phyloP scores from a whole-genome alignment of 2,329 filamentous ascomycete species.

The Dactylellina parvicollis region DNA sequence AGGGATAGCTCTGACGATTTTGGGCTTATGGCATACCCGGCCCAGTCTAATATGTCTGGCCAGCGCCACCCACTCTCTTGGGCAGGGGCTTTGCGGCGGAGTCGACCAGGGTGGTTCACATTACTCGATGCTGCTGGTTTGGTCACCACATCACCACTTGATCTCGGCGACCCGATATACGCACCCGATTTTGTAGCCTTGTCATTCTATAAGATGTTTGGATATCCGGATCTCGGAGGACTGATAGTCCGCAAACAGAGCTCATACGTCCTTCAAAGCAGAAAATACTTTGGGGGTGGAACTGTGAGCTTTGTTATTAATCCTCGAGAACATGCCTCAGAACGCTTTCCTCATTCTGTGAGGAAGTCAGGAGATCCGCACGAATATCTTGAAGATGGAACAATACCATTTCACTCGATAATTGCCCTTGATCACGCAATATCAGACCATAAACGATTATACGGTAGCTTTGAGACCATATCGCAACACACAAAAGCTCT shows the following conservation, averaged over 20 bases:
- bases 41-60: slow-evolving; percentile 93
- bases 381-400: slow-evolving; percentile 88
- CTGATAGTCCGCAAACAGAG: slow-evolving; percentile 74
- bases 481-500: slow-evolving; percentile 77
- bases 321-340: slow-evolving; percentile 61
- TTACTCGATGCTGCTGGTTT: slow-evolving; percentile 85
- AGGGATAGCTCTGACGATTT: slow-evolving; percentile 59
- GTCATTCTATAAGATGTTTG: slow-evolving; percentile 98
- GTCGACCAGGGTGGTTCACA: slow-evolving; percentile 66
- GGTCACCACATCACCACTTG: slow-evolving; percentile 78
- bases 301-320: slow-evolving; percentile 90
- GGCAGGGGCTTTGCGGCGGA: slow-evolving; percentile 66
- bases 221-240: slow-evolving; percentile 89
- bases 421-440: slow-evolving; percentile 81
- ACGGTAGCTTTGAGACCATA: slow-evolving; percentile 74
- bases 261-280: slow-evolving; percentile 58
- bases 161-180: slow-evolving; percentile 70
- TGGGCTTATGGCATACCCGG: slow-evolving; percentile 81
- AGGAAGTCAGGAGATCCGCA: slow-evolving; percentile 77
- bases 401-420: slow-evolving; percentile 88
- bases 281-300: slow-evolving; percentile 90
- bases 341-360: slow-evolving; percentile 79
- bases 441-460: slow-evolving; percentile 74
- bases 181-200: slow-evolving; percentile 86
- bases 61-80: slow-evolving; percentile 77